Evolutionary conservation across 176 grass and related monocot species (phyloP).

Genomic region (Musa troglodytarum): DNA sequence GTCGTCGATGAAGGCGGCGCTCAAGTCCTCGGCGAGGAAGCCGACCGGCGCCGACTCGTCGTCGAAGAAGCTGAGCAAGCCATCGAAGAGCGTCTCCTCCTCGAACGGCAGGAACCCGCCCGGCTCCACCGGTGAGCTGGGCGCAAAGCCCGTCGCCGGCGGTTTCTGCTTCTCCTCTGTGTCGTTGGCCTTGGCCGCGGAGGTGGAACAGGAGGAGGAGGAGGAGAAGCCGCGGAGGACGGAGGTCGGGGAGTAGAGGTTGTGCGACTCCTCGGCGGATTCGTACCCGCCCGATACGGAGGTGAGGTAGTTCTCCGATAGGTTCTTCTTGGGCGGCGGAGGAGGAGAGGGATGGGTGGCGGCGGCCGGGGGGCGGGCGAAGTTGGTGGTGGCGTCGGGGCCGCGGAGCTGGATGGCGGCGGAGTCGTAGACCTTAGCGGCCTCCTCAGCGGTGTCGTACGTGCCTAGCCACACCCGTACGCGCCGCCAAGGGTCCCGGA

Average conservation of each 20-base stretch:
- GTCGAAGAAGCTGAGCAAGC: conserved; percentile 42
- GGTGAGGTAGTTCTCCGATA: conserved; percentile 13
- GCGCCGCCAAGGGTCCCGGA: conserved; percentile 13
- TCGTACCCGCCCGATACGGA: conserved; percentile 53
- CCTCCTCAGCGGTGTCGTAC: conserved; percentile 12
- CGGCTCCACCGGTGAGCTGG: not conserved
- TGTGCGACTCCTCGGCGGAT: conserved; percentile 58
- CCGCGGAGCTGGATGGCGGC: conserved; percentile 1
- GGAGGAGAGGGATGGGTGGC: not conserved
- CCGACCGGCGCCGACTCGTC: not conserved
- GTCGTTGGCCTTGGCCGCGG: not conserved
- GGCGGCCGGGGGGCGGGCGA: not conserved
- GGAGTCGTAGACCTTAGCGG: conserved; percentile 4
- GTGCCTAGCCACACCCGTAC: conserved; percentile 10
- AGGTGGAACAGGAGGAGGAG: not conserved
- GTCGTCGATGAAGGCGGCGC: not conserved
- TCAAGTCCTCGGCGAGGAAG: conserved; percentile 13
- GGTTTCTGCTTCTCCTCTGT: not conserved
- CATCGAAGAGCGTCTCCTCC: conserved; percentile 32
- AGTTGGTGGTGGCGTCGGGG: conserved; percentile 9
- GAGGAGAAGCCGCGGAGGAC: conserved; percentile 52
- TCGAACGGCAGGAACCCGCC: conserved; percentile 20
- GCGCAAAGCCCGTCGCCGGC: not conserved
- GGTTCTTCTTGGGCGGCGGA: conserved; percentile 27
- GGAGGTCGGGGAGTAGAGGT: conserved; percentile 65